Base-by-base conservation (phyloP, 306 rosid genomes). In the Vigna trinervia region DNA sequence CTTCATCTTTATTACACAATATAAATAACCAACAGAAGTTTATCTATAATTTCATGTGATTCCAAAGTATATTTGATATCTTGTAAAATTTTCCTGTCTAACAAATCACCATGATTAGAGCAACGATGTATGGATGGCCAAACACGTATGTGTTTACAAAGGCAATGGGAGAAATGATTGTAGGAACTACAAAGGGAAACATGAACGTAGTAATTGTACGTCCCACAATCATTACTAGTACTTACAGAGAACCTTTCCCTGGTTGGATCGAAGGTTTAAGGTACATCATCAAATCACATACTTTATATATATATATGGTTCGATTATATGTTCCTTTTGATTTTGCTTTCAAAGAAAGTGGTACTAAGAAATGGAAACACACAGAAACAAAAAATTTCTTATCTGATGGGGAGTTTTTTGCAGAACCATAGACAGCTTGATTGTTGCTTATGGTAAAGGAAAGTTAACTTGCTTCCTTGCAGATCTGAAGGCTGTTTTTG, bases 181-280 rank as follows among this genome's bases (percentile, higher is more conserved):
- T 91, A 5, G 91, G 53, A 69, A 73, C 85, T 0, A 17, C 19
- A 0, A 89, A 90, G 63, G 90, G 43, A 48, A 67, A 85, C 12
- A 13, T 83, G 48, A 72, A 88, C 3, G 81, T 88, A 15, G 88
- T 86, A 23, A 86, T 86, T 60, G 10, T 91, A 8, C 90, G 98
- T 53, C 97, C 97, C 3, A 87, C 96, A 0, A 87, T 91, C 6
- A 12, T 93, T 32, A 83, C 89, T 15, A 87, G 98, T 45, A 93
- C 98, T 76, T 87, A 53, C 71, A 91, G 6, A 84, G 96, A 93
- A 77, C 98, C 98, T 5, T 93, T 93, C 62, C 89, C 98, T 0
- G 98, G 98, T 41, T 93, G 96, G 97, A 66, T 89, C 1, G 98
- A 93, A 86, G 97, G 98, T 20, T 12, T 87, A 9, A 91, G 94